Conservation (phyloP, 2,329 filamentous ascomycete species). For the Phialemoniopsis sp. region DNA sequence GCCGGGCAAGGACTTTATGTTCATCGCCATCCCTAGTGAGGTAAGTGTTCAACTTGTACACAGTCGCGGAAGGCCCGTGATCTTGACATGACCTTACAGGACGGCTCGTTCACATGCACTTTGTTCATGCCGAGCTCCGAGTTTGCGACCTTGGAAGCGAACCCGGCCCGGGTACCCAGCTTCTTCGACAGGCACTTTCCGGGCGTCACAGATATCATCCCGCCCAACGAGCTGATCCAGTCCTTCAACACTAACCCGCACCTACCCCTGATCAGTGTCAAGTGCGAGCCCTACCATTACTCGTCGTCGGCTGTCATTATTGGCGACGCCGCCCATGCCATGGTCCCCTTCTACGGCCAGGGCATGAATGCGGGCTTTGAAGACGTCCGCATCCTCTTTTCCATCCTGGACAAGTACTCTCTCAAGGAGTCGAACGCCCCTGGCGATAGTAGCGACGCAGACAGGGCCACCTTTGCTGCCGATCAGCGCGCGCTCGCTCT, state of each 20-base stretch:
- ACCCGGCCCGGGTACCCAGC: constrained; percentile 53
- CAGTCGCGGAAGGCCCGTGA: neutral
- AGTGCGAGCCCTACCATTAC: constrained; percentile 86
- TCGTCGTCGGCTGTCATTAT: constrained; percentile 74
- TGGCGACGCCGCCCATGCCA: constrained; percentile 93
- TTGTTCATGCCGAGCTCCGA: constrained; percentile 76
- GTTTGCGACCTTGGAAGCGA: constrained; percentile 63
- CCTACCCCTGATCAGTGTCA: constrained; percentile 88
- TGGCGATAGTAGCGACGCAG: constrained; percentile 18
- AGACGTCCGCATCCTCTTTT: constrained; percentile 86
- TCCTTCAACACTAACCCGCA: constrained; percentile 84
- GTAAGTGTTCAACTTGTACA: constrained; percentile 24
- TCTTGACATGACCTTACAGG: constrained; percentile 37
- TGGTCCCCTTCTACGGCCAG: constrained; percentile 98
- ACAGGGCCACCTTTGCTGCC: constrained; percentile 28
- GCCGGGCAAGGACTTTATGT: constrained; percentile 94
- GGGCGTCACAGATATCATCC: constrained; percentile 72
- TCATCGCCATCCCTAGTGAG: constrained; percentile 85
- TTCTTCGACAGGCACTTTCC: constrained; percentile 88
- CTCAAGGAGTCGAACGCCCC: constrained; percentile 15
- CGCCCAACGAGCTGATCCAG: constrained; percentile 59
- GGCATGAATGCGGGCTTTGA: constrained; percentile 97
- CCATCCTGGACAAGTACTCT: constrained; percentile 67
- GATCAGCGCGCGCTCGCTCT: constrained; percentile 66
- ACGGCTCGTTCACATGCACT: constrained; percentile 92